Conservation (phyloP, 441 rosid species). For the Populus hybrid region DNA sequence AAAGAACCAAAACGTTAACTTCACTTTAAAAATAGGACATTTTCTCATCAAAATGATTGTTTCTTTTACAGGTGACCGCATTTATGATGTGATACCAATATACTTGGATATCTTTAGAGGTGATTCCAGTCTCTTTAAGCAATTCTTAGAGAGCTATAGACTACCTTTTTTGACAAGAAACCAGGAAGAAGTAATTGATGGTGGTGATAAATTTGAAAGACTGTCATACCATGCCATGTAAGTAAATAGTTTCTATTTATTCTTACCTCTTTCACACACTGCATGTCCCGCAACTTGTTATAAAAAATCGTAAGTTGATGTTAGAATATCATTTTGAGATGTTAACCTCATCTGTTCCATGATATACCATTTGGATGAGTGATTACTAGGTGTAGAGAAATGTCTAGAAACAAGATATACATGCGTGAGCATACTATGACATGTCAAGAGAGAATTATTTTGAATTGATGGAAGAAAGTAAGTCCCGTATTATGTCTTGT, state of each 20-base stretch:
- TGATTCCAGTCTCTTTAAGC: slow-evolving; percentile 59
- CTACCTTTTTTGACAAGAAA: slow-evolving; percentile 59
- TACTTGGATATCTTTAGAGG: slow-evolving; percentile 86
- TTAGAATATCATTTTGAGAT: slow-evolving; percentile 1
- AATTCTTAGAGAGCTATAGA: slow-evolving; percentile 64
- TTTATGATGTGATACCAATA: slow-evolving; percentile 79
- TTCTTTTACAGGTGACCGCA: slow-evolving; percentile 71
- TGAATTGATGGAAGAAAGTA: not conserved
- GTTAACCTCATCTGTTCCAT: not conserved
- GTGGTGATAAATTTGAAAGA: slow-evolving; percentile 38
- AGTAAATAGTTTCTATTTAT: slow-evolving; percentile 27
- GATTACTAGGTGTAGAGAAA: not conserved
- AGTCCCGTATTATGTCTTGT: not conserved
- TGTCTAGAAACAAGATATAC: not conserved
- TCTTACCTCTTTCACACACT: not conserved
- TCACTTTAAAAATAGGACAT: not conserved
- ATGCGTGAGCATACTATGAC: not conserved
- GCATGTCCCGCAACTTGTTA: not conserved
- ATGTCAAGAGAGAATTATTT: not conserved
- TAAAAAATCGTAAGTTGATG: not conserved
- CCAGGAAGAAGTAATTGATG: slow-evolving; percentile 19
- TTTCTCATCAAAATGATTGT: slow-evolving; percentile 1
- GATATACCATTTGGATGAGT: not conserved
- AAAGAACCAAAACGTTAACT: not conserved
- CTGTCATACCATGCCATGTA: slow-evolving; percentile 92